Evolutionary conservation across 2,329 filamentous ascomycete species (phyloP).

Genomic region (Epichloe sylvatica): DNA sequence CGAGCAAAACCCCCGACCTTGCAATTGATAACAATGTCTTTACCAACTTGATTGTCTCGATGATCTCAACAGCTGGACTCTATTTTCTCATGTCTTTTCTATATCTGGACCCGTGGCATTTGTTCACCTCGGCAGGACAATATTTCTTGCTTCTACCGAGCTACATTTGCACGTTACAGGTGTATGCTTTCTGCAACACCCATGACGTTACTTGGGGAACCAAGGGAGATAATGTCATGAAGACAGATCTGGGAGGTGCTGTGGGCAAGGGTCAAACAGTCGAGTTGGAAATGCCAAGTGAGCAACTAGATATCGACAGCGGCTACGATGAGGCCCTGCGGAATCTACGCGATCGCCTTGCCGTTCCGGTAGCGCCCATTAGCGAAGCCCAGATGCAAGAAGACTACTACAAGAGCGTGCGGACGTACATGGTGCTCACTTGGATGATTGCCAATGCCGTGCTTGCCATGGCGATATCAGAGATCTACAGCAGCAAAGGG

Average conservation of each 20-base stretch:
- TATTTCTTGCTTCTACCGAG: conserved; percentile 86
- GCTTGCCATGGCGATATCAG: conserved; percentile 82
- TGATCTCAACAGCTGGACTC: conserved; percentile 76
- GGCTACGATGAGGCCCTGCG: conserved; percentile 95
- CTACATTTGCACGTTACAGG: conserved; percentile 94
- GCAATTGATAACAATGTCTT: conserved; percentile 75
- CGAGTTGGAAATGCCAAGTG: conserved; percentile 92
- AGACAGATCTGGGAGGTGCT: conserved; percentile 82
- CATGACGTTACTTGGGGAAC: conserved; percentile 99
- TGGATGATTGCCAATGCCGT: conserved; percentile 92
- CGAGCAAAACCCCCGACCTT: conserved; percentile 32
- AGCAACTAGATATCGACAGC: conserved; percentile 95
- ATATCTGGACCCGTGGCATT: conserved; percentile 97
- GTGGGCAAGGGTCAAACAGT: conserved; percentile 67
- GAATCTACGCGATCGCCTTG: conserved; percentile 84
- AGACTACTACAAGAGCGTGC: conserved; percentile 94
- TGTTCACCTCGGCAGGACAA: conserved; percentile 82
- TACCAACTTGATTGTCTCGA: conserved; percentile 84
- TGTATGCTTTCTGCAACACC: conserved; percentile 98
- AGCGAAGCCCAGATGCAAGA: conserved; percentile 81
- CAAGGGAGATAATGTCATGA: conserved; percentile 87
- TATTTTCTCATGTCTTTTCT: conserved; percentile 96
- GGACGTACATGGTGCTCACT: conserved; percentile 92
- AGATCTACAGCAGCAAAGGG: conserved; percentile 60
- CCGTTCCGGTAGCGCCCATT: conserved; percentile 49